Percentiles rank a stretch among this genome's conserved stretches.
These are phyloP conservation scores for Russula compacta DNA, from an alignment of 768 basidiomycete genomes.

Conservation along the genomic window DNA sequence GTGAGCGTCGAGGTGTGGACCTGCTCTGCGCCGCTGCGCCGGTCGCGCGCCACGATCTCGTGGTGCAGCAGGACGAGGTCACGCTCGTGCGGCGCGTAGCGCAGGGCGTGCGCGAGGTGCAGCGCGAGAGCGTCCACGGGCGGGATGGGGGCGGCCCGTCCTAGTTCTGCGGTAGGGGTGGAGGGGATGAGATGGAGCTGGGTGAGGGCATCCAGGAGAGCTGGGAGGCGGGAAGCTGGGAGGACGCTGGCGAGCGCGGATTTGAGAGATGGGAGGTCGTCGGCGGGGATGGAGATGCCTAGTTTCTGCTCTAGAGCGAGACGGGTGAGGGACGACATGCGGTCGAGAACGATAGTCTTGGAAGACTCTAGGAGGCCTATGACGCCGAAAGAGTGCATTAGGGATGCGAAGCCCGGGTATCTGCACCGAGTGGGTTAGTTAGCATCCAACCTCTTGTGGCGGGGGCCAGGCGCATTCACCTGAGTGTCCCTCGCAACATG, in stretches of 20 bases:
- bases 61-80: slow-evolving; percentile 86
- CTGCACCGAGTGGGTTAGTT: slow-evolving; percentile 29
- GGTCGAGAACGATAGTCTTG: slow-evolving; percentile 29
- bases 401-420: slow-evolving; percentile 72
- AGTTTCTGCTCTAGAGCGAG: slow-evolving; percentile 27
- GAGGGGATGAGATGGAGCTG: slow-evolving; percentile 37
- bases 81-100: slow-evolving; percentile 60
- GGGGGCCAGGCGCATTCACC: slow-evolving; percentile 34
- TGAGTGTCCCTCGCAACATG: slow-evolving; percentile 75
- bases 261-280: slow-evolving; percentile 27
- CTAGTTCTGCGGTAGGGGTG: slow-evolving; percentile 32
- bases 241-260: slow-evolving; percentile 27
- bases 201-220: slow-evolving; percentile 35
- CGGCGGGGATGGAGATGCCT: slow-evolving; percentile 22
- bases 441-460: not conserved
- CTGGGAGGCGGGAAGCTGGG: slow-evolving; percentile 21
- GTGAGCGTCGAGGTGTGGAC: slow-evolving; percentile 61
- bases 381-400: slow-evolving; percentile 63
- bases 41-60: slow-evolving; percentile 51
- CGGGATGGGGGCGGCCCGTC: slow-evolving; percentile 26
- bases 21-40: slow-evolving; percentile 28
- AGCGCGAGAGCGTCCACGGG: slow-evolving; percentile 71
- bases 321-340: slow-evolving; percentile 33
- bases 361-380: slow-evolving; percentile 57
- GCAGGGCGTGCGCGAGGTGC: slow-evolving; percentile 61